These are phyloP conservation scores for Batkoa obscura DNA, from an alignment of 371 early-diverging fungal species.

Conservation along the genomic window DNA sequence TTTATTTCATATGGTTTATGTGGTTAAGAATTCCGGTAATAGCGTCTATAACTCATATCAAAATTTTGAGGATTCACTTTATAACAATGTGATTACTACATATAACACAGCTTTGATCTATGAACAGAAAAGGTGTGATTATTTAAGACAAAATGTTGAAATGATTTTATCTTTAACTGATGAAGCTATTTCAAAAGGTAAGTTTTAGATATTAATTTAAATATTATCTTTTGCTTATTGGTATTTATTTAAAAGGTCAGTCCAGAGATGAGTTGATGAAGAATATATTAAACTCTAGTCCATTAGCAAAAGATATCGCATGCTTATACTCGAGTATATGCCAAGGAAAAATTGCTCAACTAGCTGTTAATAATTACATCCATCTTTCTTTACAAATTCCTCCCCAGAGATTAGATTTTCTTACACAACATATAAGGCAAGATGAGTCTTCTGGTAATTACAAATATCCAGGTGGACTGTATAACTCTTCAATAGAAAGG, in stretches of 20 bases:
- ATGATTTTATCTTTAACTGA: constrained; percentile 42
- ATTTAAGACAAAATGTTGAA: constrained; percentile 53
- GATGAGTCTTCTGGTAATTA: too few species aligned
- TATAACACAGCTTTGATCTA: constrained; percentile 56
- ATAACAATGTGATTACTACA: background rate
- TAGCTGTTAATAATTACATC: constrained; percentile 55
- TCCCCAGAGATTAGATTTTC: too few species aligned
- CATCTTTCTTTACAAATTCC: constrained; percentile 57
- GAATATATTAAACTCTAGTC: constrained; percentile 16
- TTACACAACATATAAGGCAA: too few species aligned
- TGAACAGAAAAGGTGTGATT: constrained; percentile 63
- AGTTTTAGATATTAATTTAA: too few species aligned
- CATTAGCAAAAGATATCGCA: constrained; percentile 14
- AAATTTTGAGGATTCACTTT: background rate
- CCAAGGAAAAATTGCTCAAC: constrained; percentile 30
- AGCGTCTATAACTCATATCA: background rate
- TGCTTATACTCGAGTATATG: constrained; percentile 31
- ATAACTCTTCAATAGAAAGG: too few species aligned
- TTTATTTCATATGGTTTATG: constrained; percentile 69
- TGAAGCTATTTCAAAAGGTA: too few species aligned
- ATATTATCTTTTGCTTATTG: too few species aligned
- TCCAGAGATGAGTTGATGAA: constrained; percentile 13
- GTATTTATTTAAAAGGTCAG: constrained; percentile 20
- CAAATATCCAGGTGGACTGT: too few species aligned
- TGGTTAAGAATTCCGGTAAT: constrained; percentile 6